A percentile compares a stretch with the other conserved stretches of the same genome.
Conservation (phyloP, 1,284 basidiomycete species). For the Phaffia rhodozyma region DNA sequence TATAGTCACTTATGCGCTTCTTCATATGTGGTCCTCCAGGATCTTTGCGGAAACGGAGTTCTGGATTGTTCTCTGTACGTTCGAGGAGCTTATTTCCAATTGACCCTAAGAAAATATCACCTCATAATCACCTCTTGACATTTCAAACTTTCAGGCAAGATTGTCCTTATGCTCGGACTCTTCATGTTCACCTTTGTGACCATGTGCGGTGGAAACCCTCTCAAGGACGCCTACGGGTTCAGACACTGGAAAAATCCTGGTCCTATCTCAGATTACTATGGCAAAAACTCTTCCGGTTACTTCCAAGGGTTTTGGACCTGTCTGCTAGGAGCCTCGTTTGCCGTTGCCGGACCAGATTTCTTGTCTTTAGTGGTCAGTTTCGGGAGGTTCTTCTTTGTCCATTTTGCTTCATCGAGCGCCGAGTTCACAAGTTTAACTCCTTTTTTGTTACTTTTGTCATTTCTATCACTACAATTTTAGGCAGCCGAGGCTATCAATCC, state of each 20-base stretch:
- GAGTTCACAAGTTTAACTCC: too few relatives aligned
- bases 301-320: conserved; percentile 27
- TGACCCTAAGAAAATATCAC: too few relatives aligned
- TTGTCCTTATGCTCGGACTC: conserved; percentile 27
- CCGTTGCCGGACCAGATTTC: conserved; percentile 27
- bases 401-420: too few relatives aligned
- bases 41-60: too few relatives aligned
- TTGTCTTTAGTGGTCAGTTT: conserved; percentile 1
- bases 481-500: conserved; percentile 28
- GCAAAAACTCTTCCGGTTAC: conserved; percentile 12
- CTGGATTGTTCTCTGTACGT: conserved; percentile 25
- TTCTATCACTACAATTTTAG: conserved; percentile 13
- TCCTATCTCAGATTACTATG: conserved; percentile 18
- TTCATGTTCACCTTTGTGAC: conserved; percentile 29
- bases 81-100: too few relatives aligned
- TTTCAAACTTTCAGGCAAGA: conserved; percentile 16
- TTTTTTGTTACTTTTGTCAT: too few relatives aligned
- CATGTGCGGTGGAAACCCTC: conserved; percentile 28
- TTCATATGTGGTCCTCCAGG: too few relatives aligned
- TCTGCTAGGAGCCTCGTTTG: conserved; percentile 26
- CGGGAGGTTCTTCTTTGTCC: too few relatives aligned
- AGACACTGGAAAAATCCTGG: conserved; percentile 29
- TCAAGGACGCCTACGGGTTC: conserved; percentile 25
- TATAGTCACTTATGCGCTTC: too few relatives aligned
- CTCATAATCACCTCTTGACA: too few relatives aligned